Base-by-base conservation (phyloP, 768 basidiomycete species). In the Rhizopogon sp. region DNA sequence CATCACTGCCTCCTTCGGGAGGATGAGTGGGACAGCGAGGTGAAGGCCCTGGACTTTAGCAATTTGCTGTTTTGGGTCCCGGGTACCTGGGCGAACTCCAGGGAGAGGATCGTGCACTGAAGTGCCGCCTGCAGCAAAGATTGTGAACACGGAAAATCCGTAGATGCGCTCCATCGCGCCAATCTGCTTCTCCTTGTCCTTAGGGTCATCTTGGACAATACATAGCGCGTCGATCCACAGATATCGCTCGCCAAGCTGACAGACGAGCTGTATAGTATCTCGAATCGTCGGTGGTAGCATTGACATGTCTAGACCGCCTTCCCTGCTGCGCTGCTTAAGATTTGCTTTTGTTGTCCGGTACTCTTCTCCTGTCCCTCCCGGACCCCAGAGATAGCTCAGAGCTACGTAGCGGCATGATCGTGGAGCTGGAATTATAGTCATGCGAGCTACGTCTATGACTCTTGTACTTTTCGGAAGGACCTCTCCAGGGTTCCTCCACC, bases 151-250 rank as follows among this genome's bases (percentile, higher is more conserved):
- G 50, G 42, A 28, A 16, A 16, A 1, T 41, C 55, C 43, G 11
- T 56, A 43, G 9, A 55, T 22, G 11, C 55, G 33, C 29, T 56
- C 54, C 53, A 56, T 55, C 35, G 44, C 37, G 39, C 41, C n/a
- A 35, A 55, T 56, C 53, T 56, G 55, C n/a, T 25, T 29, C 20
- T 7, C 8, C 22, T 43, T 56, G 53, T 56, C 55, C 6, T 22
- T 13, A 8, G 3, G 42, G 33, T 33, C 22, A 37, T 58, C 40
- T 50, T 58, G 56, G n/a, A 58, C 50, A 22, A 58, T 58, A 17
- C 56, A 58, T 29, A 58, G 37, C 4, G 57, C 55, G 6, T 58
- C 40, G 31, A 58, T 52, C 56, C 57, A 58, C 29, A 58, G 4
- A 41, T 58, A 58, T n/a, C 17, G 44, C 22, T 42, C 33, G 35